Conservation (phyloP, 2,329 filamentous ascomycete species). For the Rutstroemia sp. region DNA sequence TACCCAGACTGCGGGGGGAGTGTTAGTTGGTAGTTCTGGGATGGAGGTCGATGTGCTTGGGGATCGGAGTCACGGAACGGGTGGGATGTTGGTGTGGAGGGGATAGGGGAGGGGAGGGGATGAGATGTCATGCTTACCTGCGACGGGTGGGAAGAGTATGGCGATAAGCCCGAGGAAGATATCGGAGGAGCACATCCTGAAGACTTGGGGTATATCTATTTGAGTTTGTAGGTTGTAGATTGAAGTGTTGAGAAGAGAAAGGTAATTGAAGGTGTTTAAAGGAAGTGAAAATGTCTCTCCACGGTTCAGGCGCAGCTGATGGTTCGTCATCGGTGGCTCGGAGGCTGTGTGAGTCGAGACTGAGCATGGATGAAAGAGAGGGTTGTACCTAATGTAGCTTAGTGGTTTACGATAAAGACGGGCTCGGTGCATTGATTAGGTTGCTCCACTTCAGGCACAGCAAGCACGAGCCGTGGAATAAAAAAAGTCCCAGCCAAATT, state of each 20-base stretch:
- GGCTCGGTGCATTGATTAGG: neutral
- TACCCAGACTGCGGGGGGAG: slow-evolving; percentile 68
- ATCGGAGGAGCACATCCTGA: slow-evolving; percentile 50
- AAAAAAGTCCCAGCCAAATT: neutral
- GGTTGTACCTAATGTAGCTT: neutral
- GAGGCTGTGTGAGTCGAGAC: too few relatives aligned
- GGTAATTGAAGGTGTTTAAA: neutral
- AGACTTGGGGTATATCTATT: neutral
- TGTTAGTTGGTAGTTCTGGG: slow-evolving; percentile 17
- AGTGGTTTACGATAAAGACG: neutral
- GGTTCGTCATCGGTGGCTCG: neutral
- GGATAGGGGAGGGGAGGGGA: neutral
- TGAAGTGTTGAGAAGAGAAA: neutral
- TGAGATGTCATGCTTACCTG: slow-evolving; percentile 41
- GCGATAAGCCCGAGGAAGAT: slow-evolving; percentile 59
- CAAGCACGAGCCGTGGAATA: neutral
- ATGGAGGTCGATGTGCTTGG: neutral
- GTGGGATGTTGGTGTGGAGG: neutral
- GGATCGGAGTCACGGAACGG: neutral
- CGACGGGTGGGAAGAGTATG: slow-evolving; percentile 57
- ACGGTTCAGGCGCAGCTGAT: neutral
- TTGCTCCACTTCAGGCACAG: neutral
- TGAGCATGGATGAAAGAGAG: neutral
- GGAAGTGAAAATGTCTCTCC: neutral
- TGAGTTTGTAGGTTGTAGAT: neutral